A percentile compares a stretch with the other conserved stretches of the same genome.
These are phyloP conservation scores for Monilinia polystroma DNA, from an alignment of 2,329 filamentous ascomycete species.

Conservation along the genomic window DNA sequence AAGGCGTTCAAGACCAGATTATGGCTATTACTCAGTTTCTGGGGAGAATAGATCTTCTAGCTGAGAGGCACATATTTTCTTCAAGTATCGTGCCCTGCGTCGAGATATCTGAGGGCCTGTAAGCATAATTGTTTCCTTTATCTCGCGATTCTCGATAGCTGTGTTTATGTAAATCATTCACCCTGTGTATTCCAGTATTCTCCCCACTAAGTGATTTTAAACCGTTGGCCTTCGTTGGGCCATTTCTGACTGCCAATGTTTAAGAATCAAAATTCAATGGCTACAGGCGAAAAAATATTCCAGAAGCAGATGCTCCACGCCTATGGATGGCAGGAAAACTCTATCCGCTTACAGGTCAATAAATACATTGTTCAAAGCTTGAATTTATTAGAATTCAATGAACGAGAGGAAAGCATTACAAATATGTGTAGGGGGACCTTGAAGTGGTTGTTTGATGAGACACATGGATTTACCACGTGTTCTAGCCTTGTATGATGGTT, in stretches of 20 bases:
- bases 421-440: slow-evolving; percentile 24
- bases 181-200: neutral
- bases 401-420: slow-evolving; percentile 16
- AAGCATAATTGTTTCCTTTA: neutral
- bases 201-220: no score
- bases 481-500: slow-evolving; percentile 28
- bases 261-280: neutral
- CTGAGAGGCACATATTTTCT: neutral
- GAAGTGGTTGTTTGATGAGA: neutral
- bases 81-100: neutral
- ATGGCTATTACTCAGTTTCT: slow-evolving; percentile 5
- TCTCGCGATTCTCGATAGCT: neutral
- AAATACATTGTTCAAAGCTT: slow-evolving; percentile 8
- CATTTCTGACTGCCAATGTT: neutral
- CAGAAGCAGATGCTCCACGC: neutral
- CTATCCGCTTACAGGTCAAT: neutral
- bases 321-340: neutral
- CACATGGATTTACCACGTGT: neutral
- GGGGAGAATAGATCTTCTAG: neutral
- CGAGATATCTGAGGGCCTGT: neutral
- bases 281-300: neutral
- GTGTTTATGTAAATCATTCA: neutral
- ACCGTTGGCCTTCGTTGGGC: neutral
- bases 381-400: slow-evolving; percentile 5
- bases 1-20: slow-evolving; percentile 1